These are phyloP conservation scores for Coelastrella sp. DNA, from an alignment of 139 green algal genomes.

Conservation along the genomic window DNA sequence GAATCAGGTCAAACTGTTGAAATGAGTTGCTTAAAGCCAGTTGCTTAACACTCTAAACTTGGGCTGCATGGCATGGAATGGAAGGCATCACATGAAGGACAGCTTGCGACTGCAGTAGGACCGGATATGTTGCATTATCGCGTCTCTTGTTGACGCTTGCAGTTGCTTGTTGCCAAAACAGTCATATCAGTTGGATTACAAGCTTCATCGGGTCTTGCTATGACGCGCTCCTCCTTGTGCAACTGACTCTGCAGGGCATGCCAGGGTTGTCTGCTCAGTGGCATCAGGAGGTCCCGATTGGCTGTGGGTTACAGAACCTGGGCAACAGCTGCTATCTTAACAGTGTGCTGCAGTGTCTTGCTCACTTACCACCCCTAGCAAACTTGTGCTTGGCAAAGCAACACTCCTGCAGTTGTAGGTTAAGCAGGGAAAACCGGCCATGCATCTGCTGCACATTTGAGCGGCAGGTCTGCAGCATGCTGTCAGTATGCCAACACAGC, in stretches of 20 bases:
- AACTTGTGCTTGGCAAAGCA: slow-evolving; percentile 66
- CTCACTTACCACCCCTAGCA: slow-evolving; percentile 86
- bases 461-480: slow-evolving; percentile 22
- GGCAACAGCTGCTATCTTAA: slow-evolving; percentile 99
- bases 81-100: not conserved
- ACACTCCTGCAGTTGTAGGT: slow-evolving; percentile 22
- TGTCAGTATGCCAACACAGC: not conserved
- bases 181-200: not conserved
- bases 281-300: not conserved
- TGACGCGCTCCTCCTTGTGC: not conserved
- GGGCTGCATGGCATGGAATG: too few relatives aligned
- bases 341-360: slow-evolving; percentile 93
- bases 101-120: not conserved
- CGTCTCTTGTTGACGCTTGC: not conserved
- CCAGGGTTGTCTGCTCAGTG: not conserved
- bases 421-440: not conserved
- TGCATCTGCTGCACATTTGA: slow-evolving; percentile 36
- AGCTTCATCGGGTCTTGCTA: not conserved
- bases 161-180: not conserved
- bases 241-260: not conserved
- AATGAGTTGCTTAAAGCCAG: too few relatives aligned
- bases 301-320: slow-evolving; percentile 84
- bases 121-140: not conserved
- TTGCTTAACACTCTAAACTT: too few relatives aligned
- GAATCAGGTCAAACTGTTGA: too few relatives aligned